Evolutionary conservation across 1,284 basidiomycete genomes (phyloP), one percentile per base, ranked within the genome.

Genomic region (Cutaneotrichosporon spelunceum): DNA sequence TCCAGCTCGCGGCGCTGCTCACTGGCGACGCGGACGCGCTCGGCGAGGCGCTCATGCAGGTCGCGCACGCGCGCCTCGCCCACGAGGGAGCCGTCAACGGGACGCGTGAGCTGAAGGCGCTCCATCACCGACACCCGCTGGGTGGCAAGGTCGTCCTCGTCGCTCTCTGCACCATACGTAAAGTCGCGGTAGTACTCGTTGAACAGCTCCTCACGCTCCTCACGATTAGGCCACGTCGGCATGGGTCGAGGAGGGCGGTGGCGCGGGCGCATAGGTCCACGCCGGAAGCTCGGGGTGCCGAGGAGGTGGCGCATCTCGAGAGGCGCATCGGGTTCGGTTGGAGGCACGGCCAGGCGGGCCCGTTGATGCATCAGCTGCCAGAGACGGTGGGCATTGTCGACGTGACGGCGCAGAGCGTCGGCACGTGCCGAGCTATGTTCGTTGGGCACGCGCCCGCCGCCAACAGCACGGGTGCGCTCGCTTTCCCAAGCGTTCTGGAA

Each of bases 161-260:
- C 52, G 52, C 52, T 53, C 56, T 14, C 59, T 55, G 50, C 52
- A 29, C 60, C 62, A 23, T 50, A 64, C 29, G 58, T 29, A 21
- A 58, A 60, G 33, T 63, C 59, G 56, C 62, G 59, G 36, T 64
- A 63, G 56, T 60, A 63, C 45, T 57, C 56, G 53, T 54, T 39
- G 36, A 39, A 39, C 6, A 39, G 6, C 16, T 39, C 36, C 8
- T 19, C 16, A n/a, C 39, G 39, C 8, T 42, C 39, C 16, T 19
- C 19, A 53, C 45, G 45, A 57, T 49, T 34, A 36, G 60, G 42
- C 42, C 21, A 10, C 56, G 50, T 9, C 16, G 39, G 14, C 24
- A 27, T 9, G 26, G 24, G 2, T 10, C 14, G 39, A 8, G 26
- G 16, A 13, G 14, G 16, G 39, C 24, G 36, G 7, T 34, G 34